These are phyloP conservation scores for Scutellaria barbata DNA, from an alignment of 257 asterid genomes.

Conservation along the genomic window DNA sequence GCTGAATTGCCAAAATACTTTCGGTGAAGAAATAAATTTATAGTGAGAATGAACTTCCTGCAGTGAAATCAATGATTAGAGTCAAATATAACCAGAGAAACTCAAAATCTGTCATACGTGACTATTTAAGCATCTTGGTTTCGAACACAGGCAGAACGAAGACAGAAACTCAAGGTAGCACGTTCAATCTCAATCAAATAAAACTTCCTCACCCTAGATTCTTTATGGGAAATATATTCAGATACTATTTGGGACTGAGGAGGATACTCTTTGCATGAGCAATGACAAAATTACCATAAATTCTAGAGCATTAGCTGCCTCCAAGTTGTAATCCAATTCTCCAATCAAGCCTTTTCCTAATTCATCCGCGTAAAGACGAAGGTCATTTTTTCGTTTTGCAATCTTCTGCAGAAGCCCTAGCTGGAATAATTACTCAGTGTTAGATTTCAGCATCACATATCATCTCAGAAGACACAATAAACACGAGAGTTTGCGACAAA, in stretches of 20 bases:
- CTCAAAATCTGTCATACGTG: neutral
- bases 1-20: conserved; percentile 68
- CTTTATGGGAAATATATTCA: conserved; percentile 1
- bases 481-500: conserved; percentile 47
- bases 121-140: neutral
- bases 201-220: neutral
- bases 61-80: conserved; percentile 36
- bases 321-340: conserved; percentile 92
- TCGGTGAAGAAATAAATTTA: conserved; percentile 71
- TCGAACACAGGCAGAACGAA: conserved; percentile 9
- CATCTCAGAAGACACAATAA: conserved; percentile 15
- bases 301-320: conserved; percentile 88
- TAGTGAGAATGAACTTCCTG: conserved; percentile 84
- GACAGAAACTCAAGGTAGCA: conserved; percentile 12
- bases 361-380: conserved; percentile 92
- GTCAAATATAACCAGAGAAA: conserved; percentile 34
- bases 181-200: conserved; percentile 31
- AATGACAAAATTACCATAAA: conserved; percentile 60
- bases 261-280: conserved; percentile 20
- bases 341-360: conserved; percentile 95
- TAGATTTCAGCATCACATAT: conserved; percentile 38
- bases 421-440: conserved; percentile 54
- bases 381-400: conserved; percentile 84
- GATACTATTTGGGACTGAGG: conserved; percentile 5
- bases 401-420: conserved; percentile 83